phyloP scores from a whole-genome alignment of 2,329 filamentous ascomycete genomes.

The Erysiphe pulchra region DNA sequence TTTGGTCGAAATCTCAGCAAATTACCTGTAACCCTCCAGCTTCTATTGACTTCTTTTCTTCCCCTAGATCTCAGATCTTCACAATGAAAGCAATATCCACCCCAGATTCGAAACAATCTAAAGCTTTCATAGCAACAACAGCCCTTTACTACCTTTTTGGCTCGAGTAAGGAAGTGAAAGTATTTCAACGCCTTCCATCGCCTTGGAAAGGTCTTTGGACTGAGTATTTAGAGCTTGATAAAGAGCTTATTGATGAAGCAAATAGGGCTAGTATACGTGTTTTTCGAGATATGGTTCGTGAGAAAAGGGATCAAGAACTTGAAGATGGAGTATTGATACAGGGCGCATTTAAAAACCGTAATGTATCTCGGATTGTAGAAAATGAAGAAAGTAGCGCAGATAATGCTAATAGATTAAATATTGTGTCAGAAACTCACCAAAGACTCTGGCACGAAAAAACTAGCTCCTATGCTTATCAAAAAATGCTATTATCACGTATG shows the following conservation, averaged over 20 bases:
- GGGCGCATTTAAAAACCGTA: slow-evolving; percentile 45
- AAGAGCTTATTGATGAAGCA: slow-evolving; percentile 38
- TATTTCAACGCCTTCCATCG: slow-evolving; percentile 49
- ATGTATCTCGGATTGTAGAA: slow-evolving; percentile 21
- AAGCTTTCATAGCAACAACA: slow-evolving; percentile 59
- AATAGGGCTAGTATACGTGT: slow-evolving; percentile 45
- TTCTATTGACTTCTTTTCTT: slow-evolving; percentile 11
- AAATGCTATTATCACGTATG: slow-evolving; percentile 54
- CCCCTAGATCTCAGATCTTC: slow-evolving; percentile 31
- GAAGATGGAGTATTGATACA: slow-evolving; percentile 53
- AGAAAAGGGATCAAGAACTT: slow-evolving; percentile 40
- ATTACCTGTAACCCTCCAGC: slow-evolving; percentile 14
- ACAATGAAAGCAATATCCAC: slow-evolving; percentile 54
- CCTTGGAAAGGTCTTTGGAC: slow-evolving; percentile 69
- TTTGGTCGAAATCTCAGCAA: slow-evolving; percentile 54
- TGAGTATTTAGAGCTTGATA: slow-evolving; percentile 48
- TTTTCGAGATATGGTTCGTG: slow-evolving; percentile 43
- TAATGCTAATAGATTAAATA: slow-evolving; percentile 11
- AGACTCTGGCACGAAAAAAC: slow-evolving; percentile 34
- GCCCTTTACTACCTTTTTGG: slow-evolving; percentile 64
- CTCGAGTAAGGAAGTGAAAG: slow-evolving; percentile 59
- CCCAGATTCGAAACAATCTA: slow-evolving; percentile 55
- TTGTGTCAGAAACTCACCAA: slow-evolving; percentile 19
- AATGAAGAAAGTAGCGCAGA: slow-evolving; percentile 19
- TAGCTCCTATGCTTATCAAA: slow-evolving; percentile 35